Evolutionary conservation across 371 early-diverging fungal species (phyloP), one percentile per base, ranked within the genome.

Genomic region (Mortierella sp.): DNA sequence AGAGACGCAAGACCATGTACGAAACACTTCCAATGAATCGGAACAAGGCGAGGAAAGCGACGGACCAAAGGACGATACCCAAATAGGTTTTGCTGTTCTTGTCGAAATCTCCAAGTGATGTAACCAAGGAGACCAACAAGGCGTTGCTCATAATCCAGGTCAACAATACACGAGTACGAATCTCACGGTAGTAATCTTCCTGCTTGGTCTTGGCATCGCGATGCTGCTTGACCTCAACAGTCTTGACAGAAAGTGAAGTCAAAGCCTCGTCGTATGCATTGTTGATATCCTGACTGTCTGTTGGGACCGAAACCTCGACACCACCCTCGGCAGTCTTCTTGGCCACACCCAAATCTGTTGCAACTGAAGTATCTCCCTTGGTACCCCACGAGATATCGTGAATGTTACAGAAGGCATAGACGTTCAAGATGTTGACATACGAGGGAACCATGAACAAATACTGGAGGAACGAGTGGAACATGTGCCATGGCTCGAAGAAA

Each of bases 351-450:
- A 93, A 84, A 84, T 90, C 89, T 24, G 86, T 88, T 28, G 84
- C 78, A 18, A 88, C 84, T 49, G 77, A 81, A 67, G 88, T 92
- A 73, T 93, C 96, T 73, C 97, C 97, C 87, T 97, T 97, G 35
- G 97, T 97, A 55, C 97, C 97, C 97, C 97, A 97, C 4, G 95
- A 84, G 26, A 93, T 90, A 78, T 93, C 93, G 75, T 90, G 91
- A 1, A 88, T 90, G 73, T 93, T 93, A 78, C 92, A 92, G 80
- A 91, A 91, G 2, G 93, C 92, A 61, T 93, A 93, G 32, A 91
- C 88, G 67, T 89, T 90, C 45, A 93, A 80, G 40, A 92, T 86
- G 71, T 91, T 91, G 74, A 85, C 87, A 71, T 89, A 92, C 62
- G 86, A 86, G 28, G 91, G 93, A 3, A 91, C 85, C 77, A 91